Evolutionary conservation across 768 basidiomycete species (phyloP).

Genomic region (Suillus plorans): DNA sequence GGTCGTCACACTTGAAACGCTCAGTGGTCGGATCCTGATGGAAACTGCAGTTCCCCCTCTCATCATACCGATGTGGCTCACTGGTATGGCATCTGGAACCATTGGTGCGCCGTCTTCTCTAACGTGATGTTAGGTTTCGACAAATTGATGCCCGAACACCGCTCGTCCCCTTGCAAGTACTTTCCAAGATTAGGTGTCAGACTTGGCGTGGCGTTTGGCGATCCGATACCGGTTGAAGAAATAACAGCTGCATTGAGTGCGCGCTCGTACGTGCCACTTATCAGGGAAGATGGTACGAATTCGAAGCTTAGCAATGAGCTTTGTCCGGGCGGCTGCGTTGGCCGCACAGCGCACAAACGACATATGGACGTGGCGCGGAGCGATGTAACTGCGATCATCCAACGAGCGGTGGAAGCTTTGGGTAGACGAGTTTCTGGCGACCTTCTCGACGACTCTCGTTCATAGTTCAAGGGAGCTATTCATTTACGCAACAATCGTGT

Average conservation of each 20-base stretch:
- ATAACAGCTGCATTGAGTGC: constrained; percentile 28
- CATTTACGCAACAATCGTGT: too few relatives aligned
- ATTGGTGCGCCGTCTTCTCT: background rate
- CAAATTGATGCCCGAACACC: constrained; percentile 85
- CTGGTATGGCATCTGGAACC: constrained; percentile 42
- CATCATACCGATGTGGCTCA: constrained; percentile 93
- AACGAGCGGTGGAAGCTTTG: constrained; percentile 50
- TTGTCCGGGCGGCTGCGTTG: constrained; percentile 17
- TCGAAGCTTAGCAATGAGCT: background rate
- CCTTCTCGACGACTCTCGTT: constrained; percentile 20
- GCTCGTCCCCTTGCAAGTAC: constrained; percentile 71
- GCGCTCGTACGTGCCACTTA: constrained; percentile 7
- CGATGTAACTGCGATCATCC: constrained; percentile 54
- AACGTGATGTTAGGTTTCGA: constrained; percentile 61
- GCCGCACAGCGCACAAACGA: constrained; percentile 10
- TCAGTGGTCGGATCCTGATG: constrained; percentile 83
- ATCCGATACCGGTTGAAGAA: constrained; percentile 55
- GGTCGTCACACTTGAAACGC: constrained; percentile 4
- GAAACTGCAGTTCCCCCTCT: constrained; percentile 62
- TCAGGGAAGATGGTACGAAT: constrained; percentile 16
- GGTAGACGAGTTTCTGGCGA: constrained; percentile 51
- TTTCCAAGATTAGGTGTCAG: constrained; percentile 60
- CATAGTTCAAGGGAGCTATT: too few relatives aligned
- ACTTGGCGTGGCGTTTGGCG: constrained; percentile 78
- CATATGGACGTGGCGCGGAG: constrained; percentile 45